phyloP scores from a whole-genome alignment of 2,329 filamentous ascomycete species.

The Periconia sp. region DNA sequence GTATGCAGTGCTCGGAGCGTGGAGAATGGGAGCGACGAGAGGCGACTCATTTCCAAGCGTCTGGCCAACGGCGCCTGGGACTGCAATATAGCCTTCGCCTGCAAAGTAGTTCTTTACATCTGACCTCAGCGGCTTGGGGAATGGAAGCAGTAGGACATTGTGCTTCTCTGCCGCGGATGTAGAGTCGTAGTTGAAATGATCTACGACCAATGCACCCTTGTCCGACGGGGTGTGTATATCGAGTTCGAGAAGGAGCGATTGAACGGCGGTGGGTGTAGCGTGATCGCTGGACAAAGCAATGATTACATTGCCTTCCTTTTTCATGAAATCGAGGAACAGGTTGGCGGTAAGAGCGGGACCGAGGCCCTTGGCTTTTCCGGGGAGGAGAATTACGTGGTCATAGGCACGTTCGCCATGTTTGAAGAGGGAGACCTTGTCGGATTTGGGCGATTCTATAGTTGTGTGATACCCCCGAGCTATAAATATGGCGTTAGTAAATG shows the following conservation, averaged over 20 bases:
- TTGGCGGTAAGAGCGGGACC: constrained; percentile 88
- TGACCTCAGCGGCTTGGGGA: constrained; percentile 67
- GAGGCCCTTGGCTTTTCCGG: constrained; percentile 89
- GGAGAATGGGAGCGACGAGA: constrained; percentile 80
- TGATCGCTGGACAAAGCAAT: constrained; percentile 78
- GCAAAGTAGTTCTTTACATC: constrained; percentile 81
- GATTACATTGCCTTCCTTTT: constrained; percentile 89
- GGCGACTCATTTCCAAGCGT: constrained; percentile 76
- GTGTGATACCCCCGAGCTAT: constrained; percentile 83
- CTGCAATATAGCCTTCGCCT: constrained; percentile 73
- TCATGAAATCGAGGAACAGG: constrained; percentile 86
- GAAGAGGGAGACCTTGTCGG: constrained; percentile 72
- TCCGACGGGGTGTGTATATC: constrained; percentile 88
- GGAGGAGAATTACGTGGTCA: constrained; percentile 89
- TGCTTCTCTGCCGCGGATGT: constrained; percentile 79
- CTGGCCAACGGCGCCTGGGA: constrained; percentile 83
- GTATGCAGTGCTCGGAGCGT: constrained; percentile 85
- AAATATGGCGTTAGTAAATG: constrained; percentile 11
- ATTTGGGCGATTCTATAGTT: constrained; percentile 70
- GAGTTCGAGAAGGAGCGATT: constrained; percentile 82
- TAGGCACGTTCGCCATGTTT: constrained; percentile 84
- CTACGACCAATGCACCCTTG: constrained; percentile 83
- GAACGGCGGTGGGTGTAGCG: constrained; percentile 73
- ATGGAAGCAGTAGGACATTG: constrained; percentile 82
- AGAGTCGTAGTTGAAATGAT: constrained; percentile 94